phyloP scores from a whole-genome alignment of 2,329 filamentous ascomycete genomes.

The Trichoderma citrinoviride region DNA sequence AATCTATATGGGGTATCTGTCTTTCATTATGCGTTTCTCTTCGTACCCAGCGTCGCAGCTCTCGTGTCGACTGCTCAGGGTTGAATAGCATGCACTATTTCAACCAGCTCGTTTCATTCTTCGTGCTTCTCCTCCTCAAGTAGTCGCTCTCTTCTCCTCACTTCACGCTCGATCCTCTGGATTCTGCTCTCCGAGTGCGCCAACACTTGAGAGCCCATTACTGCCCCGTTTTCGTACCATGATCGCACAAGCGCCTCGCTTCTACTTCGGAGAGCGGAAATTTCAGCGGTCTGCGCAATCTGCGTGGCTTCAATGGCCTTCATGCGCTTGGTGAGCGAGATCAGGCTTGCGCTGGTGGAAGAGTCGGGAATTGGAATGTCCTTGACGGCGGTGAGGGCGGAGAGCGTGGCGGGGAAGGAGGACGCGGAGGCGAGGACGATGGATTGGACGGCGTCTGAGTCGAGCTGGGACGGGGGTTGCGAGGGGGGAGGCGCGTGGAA shows the following conservation, averaged over 20 bases:
- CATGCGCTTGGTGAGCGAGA: conserved; percentile 60
- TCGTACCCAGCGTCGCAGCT: background rate
- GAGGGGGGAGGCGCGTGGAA: conserved; percentile 49
- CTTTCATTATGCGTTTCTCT: background rate
- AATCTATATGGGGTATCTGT: background rate
- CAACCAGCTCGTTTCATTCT: background rate
- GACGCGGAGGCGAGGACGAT: conserved; percentile 57
- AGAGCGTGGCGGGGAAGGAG: conserved; percentile 54
- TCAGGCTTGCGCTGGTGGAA: conserved; percentile 53
- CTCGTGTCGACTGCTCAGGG: background rate
- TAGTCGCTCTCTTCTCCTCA: conserved; percentile 62
- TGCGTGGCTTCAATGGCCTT: conserved; percentile 60
- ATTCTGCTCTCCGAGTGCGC: conserved; percentile 69
- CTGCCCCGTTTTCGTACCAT: conserved; percentile 73
- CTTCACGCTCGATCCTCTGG: conserved; percentile 60
- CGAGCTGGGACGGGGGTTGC: conserved; percentile 51
- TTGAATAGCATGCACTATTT: background rate
- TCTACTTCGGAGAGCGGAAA: conserved; percentile 60
- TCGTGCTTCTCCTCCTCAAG: conserved; percentile 46
- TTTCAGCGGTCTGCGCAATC: conserved; percentile 58
- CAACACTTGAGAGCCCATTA: conserved; percentile 66
- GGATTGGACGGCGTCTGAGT: conserved; percentile 50
- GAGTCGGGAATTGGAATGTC: conserved; percentile 58
- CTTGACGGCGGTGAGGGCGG: conserved; percentile 54
- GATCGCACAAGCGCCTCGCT: conserved; percentile 61